These are phyloP conservation scores for Fusarium torulosum DNA, from an alignment of 2,329 filamentous ascomycete species.

Conservation along the genomic window DNA sequence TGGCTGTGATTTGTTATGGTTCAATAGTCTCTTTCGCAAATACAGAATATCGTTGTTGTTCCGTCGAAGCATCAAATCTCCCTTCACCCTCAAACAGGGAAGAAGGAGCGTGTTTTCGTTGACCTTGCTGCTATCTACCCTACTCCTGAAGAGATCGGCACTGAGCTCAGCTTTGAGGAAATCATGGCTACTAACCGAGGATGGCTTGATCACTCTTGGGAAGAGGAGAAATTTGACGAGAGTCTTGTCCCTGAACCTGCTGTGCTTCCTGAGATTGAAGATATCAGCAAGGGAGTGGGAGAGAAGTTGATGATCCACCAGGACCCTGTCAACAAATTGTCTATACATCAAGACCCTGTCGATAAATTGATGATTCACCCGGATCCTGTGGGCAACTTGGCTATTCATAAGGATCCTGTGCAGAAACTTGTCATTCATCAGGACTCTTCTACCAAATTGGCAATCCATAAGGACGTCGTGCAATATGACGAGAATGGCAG, in stretches of 20 bases:
- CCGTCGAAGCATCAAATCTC: slow-evolving; percentile 81
- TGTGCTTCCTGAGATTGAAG: slow-evolving; percentile 49
- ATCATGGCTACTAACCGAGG: slow-evolving; percentile 83
- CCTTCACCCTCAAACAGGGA: slow-evolving; percentile 84
- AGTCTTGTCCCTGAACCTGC: slow-evolving; percentile 50
- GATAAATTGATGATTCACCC: slow-evolving; percentile 19
- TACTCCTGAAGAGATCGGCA: slow-evolving; percentile 74
- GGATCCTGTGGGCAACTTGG: slow-evolving; percentile 35
- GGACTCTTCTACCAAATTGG: slow-evolving; percentile 42
- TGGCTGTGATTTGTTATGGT: slow-evolving; percentile 57
- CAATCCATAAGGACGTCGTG: slow-evolving; percentile 49
- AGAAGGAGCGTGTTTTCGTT: slow-evolving; percentile 87
- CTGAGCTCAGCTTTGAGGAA: slow-evolving; percentile 92
- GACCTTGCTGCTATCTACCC: slow-evolving; percentile 89
- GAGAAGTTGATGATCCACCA: slow-evolving; percentile 48
- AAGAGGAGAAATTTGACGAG: slow-evolving; percentile 57
- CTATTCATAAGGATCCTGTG: slow-evolving; percentile 10
- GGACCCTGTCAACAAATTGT: slow-evolving; percentile 43
- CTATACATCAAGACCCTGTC: slow-evolving; percentile 33
- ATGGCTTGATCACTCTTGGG: slow-evolving; percentile 71
- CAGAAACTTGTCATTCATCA: slow-evolving; percentile 32
- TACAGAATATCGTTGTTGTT: slow-evolving; percentile 76
- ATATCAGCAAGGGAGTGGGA: slow-evolving; percentile 47
- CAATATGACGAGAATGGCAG: slow-evolving; percentile 72
- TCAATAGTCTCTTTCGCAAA: slow-evolving; percentile 69